Conservation (phyloP, 192 early-diverging fungal species). For the Podochytrium sp. region DNA sequence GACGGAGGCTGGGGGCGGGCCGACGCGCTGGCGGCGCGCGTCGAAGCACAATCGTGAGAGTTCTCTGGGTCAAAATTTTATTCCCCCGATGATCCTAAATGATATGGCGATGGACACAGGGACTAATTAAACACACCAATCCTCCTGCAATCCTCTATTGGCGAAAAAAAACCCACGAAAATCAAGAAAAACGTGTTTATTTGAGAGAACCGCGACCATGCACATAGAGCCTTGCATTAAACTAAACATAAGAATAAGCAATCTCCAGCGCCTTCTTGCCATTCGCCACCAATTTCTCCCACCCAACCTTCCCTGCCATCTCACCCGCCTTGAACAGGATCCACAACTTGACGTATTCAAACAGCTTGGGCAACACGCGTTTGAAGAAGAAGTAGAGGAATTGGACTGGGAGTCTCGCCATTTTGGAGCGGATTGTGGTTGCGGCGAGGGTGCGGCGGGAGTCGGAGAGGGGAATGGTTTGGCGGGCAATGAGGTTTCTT, state of each 20-base stretch:
- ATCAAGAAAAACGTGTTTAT: no score
- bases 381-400: neutral
- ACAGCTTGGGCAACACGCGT: neutral
- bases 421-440: neutral
- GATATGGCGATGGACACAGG: no score
- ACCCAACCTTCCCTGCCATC: neutral
- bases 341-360: neutral
- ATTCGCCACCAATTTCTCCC: neutral
- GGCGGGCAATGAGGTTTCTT: constrained; percentile 1
- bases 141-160: neutral
- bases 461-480: constrained; percentile 1
- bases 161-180: no score
- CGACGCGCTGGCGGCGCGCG: no score
- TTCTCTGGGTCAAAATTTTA: no score
- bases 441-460: neutral
- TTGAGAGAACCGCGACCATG: no score
- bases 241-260: no score
- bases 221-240: no score
- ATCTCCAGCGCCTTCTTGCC: neutral
- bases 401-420: neutral
- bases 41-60: no score
- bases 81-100: no score
- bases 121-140: no score
- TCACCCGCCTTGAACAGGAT: neutral
- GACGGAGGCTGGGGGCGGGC: no score